Percentiles rank a stretch among this genome's conserved stretches.
Evolutionary conservation across 768 basidiomycete genomes (phyloP).

Genomic region (Naganishia randhawae): DNA sequence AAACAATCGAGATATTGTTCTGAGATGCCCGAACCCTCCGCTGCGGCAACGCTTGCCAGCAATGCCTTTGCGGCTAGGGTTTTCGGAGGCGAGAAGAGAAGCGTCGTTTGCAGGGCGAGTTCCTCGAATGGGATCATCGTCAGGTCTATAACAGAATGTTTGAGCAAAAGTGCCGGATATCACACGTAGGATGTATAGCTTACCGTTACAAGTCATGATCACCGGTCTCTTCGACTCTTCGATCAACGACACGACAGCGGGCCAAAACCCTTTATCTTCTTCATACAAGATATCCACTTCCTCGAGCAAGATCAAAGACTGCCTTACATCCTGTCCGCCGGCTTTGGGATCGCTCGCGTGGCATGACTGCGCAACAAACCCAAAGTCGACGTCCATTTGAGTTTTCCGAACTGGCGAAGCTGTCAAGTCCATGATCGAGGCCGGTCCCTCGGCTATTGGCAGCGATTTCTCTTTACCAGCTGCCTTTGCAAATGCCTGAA

Average conservation of each 20-base stretch:
- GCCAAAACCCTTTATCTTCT: slow-evolving; percentile 78
- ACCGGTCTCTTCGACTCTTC: slow-evolving; percentile 80
- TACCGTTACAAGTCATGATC: slow-evolving; percentile 92
- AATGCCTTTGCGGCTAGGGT: slow-evolving; percentile 62
- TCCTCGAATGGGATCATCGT: slow-evolving; percentile 66
- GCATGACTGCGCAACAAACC: slow-evolving; percentile 23
- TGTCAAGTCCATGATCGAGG: slow-evolving; percentile 1
- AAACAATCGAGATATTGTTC: slow-evolving; percentile 1
- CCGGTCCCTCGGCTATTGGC: not conserved
- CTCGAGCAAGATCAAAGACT: slow-evolving; percentile 86
- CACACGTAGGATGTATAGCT: slow-evolving; percentile 40
- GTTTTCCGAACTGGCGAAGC: slow-evolving; percentile 6
- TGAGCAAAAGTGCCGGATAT: not conserved
- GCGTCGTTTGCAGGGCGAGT: slow-evolving; percentile 70
- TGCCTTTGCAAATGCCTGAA: slow-evolving; percentile 30
- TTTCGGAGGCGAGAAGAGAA: slow-evolving; percentile 64
- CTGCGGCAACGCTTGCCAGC: slow-evolving; percentile 61
- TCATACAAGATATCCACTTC: slow-evolving; percentile 91
- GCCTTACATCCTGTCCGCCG: slow-evolving; percentile 55
- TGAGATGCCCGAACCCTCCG: slow-evolving; percentile 26
- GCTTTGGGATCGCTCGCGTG: not conserved
- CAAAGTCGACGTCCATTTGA: slow-evolving; percentile 10
- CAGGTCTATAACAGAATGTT: slow-evolving; percentile 57
- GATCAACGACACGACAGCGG: slow-evolving; percentile 73
- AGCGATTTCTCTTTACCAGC: not conserved